Conservation (phyloP, 1,284 basidiomycete genomes). For the Rhodotorula glutinis region DNA sequence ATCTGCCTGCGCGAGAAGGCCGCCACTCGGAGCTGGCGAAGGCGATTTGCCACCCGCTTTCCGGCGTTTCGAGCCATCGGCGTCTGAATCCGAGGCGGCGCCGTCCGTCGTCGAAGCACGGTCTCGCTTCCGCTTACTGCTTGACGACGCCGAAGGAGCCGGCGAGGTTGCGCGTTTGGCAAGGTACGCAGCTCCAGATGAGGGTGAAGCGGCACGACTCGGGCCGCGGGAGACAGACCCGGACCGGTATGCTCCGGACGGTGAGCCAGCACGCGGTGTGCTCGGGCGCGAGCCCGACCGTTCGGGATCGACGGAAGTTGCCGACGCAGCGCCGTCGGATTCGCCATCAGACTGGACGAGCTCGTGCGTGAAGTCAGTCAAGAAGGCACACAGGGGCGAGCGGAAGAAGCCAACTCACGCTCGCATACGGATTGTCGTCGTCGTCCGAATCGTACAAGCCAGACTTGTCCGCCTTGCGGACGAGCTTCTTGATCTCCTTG, state of each 20-base stretch:
- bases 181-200: conserved; percentile 63
- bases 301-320: conserved; percentile 3
- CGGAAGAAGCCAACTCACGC: conserved; percentile 7
- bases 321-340: conserved; percentile 17
- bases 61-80: conserved; percentile 29
- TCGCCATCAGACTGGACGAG: background rate
- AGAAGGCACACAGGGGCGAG: background rate
- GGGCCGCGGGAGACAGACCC: conserved; percentile 21
- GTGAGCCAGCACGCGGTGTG: background rate
- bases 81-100: conserved; percentile 9
- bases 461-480: conserved; percentile 58
- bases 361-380: background rate
- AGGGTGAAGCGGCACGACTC: conserved; percentile 44
- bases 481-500: conserved; percentile 71
- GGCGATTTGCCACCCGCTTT: conserved; percentile 26
- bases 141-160: conserved; percentile 12
- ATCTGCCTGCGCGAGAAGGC: conserved; percentile 61
- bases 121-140: conserved; percentile 30
- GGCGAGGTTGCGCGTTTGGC: conserved; percentile 67
- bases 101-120: background rate
- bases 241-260: conserved; percentile 2
- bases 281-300: conserved; percentile 6
- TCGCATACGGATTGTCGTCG: conserved; percentile 66
- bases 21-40: conserved; percentile 43
- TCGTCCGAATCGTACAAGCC: conserved; percentile 58